Evolutionary conservation across 257 asterid genomes (phyloP).

Genomic region (Fraxinus americana): DNA sequence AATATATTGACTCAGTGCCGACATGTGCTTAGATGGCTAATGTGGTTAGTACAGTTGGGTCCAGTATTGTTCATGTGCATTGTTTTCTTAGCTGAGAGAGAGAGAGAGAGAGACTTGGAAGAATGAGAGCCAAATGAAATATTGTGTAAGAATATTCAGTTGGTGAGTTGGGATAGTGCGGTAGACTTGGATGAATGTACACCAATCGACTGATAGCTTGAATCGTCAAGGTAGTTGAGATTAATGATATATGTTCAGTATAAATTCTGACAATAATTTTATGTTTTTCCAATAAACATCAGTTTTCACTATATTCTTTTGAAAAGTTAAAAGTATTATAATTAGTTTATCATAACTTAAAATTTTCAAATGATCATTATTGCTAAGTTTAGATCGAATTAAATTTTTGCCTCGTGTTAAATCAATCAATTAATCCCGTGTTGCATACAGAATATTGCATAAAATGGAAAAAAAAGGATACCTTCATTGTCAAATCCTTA

Average conservation of each 20-base stretch:
- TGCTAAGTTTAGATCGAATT: no score
- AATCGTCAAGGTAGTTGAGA: not conserved
- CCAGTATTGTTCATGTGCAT: slow-evolving; percentile 9
- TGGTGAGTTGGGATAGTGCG: slow-evolving; percentile 17
- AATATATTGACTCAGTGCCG: not conserved
- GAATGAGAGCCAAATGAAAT: slow-evolving; percentile 39
- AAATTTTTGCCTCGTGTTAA: not conserved
- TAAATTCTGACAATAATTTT: not conserved
- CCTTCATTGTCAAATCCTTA: not conserved
- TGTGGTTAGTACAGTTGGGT: slow-evolving; percentile 17
- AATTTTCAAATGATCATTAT: no score
- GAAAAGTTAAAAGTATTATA: no score
- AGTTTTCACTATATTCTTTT: not conserved
- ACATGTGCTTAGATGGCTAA: not conserved
- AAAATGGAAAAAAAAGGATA: not conserved
- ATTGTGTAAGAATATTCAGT: not conserved
- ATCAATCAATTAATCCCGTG: not conserved
- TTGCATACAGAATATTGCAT: not conserved
- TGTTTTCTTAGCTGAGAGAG: slow-evolving; percentile 15
- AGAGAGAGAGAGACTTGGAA: slow-evolving; percentile 38
- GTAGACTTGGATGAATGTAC: slow-evolving; percentile 13
- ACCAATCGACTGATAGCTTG: slow-evolving; percentile 14
- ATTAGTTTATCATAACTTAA: no score
- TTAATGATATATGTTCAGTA: not conserved
- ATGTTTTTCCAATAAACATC: not conserved